Conservation (phyloP, 108 stramenopile species). For the Parmales sp. region DNA sequence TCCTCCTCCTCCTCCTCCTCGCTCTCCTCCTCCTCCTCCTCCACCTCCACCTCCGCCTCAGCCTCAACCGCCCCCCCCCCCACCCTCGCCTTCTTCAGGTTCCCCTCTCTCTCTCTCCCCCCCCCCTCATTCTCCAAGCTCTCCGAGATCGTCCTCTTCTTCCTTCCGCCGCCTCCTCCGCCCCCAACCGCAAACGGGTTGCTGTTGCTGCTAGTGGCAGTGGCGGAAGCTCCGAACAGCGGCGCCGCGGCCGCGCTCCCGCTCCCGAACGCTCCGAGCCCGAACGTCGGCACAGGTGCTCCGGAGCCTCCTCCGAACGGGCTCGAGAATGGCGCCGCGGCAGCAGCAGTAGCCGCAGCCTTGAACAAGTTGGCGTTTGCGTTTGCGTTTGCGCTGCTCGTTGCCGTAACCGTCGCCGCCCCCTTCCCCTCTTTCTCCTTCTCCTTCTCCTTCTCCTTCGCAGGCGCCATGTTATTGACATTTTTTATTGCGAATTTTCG, state of each 20-base stretch:
- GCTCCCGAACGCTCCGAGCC: conserved; percentile 7
- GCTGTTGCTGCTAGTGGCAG: no score
- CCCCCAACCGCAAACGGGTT: no score
- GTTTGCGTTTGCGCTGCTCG: not conserved
- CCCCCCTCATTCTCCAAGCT: not conserved
- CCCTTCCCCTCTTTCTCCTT: conserved; percentile 14
- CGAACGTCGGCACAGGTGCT: not conserved
- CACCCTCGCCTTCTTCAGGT: not conserved
- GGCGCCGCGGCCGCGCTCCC: conserved; percentile 27
- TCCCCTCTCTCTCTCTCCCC: not conserved
- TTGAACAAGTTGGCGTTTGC: not conserved
- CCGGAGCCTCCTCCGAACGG: not conserved
- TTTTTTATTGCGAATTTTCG: conserved; percentile 32
- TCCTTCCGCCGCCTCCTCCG: not conserved
- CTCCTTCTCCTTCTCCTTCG: conserved; percentile 24
- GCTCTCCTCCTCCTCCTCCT: not conserved
- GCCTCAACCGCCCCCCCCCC: not conserved
- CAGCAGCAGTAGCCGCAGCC: not conserved
- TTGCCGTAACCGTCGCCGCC: not conserved
- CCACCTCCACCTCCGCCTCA: not conserved
- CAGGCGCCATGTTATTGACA: no score
- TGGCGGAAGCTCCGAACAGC: not conserved
- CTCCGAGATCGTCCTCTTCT: not conserved
- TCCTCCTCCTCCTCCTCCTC: not conserved
- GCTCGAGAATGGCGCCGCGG: not conserved